Evolutionary conservation across 805 yeast species (phyloP), one percentile per base, ranked within the genome.

Genomic region (Wickerhamomyces sydowiorum): DNA sequence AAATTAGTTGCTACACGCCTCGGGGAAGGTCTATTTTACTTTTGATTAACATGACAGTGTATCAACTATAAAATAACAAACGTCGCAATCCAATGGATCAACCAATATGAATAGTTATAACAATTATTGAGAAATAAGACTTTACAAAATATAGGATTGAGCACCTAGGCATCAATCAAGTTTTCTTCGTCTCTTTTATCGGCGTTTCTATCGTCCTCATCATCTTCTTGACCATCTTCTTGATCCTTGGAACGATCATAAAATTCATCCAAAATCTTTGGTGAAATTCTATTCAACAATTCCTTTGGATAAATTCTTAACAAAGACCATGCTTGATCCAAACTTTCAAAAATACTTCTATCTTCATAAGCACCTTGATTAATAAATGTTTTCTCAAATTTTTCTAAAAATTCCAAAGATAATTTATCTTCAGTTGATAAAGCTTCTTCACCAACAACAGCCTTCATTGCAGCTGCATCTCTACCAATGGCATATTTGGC

Each of bases 391-490:
- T 86, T 88, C 70, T 93, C 99, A 57, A 93, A 93, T 72, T 93
- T 93, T 65, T 95, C 99, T 71, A 93, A 80, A 65, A 93, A 93
- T 73, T 93, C 99, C 62, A 93, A 77, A 3, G 99, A 93, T 52
- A 93, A 76, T 71, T 95, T 95, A 70, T 93, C 99, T 68, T 93
- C 99, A 50, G 87, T 87, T 27, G 97, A 89, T 60, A 93, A 75
- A 28, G 99, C 99, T 70, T 93, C 99, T 70, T 93, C 99, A 80
- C 99, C 99, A 56, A 93, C 99, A 53, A 93, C 99, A 13, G 99
- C 96, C 73, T 93, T 93, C 99, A 93, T 93, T 56, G 99, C 97
- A 39, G 99, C 99, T 22, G 99, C 99, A 70, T 93, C 99, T 72
- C 90, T 86, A 76, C 99, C 99, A 72, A 93, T 95, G 50, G 99